phyloP scores from a whole-genome alignment of 345 rosid species.

The Lagerstroemia speciosa region DNA sequence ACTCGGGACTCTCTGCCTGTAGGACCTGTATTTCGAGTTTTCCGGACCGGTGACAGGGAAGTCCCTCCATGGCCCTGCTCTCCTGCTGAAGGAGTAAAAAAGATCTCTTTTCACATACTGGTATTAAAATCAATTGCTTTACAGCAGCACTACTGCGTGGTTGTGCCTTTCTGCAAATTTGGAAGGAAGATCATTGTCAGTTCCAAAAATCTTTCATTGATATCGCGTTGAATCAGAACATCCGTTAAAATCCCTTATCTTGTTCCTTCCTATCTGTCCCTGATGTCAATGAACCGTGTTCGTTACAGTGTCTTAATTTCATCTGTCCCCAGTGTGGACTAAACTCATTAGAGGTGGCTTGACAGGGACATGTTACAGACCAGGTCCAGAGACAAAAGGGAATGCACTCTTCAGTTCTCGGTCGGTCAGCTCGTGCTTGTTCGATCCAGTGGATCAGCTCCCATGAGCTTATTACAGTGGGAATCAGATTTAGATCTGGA shows the following conservation, averaged over 20 bases:
- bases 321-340: not conserved
- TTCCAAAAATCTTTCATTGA: too few species aligned
- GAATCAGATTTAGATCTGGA: conserved; percentile 4
- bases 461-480: not conserved
- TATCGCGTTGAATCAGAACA: not conserved
- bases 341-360: not conserved
- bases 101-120: not conserved
- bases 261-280: not conserved
- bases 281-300: not conserved
- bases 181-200: not conserved
- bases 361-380: not conserved
- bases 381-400: not conserved
- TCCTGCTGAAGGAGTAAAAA: not conserved
- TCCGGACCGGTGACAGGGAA: not conserved
- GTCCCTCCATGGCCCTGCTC: not conserved
- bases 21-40: not conserved
- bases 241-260: not conserved
- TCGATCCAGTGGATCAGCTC: not conserved
- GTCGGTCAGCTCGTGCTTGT: not conserved
- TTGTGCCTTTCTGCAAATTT: not conserved
- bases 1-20: not conserved
- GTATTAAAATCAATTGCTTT: not conserved
- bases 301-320: not conserved
- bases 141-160: too few species aligned
- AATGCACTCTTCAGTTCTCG: not conserved